Conservation (phyloP, 2,329 filamentous ascomycete genomes). For the Amphichorda felina region DNA sequence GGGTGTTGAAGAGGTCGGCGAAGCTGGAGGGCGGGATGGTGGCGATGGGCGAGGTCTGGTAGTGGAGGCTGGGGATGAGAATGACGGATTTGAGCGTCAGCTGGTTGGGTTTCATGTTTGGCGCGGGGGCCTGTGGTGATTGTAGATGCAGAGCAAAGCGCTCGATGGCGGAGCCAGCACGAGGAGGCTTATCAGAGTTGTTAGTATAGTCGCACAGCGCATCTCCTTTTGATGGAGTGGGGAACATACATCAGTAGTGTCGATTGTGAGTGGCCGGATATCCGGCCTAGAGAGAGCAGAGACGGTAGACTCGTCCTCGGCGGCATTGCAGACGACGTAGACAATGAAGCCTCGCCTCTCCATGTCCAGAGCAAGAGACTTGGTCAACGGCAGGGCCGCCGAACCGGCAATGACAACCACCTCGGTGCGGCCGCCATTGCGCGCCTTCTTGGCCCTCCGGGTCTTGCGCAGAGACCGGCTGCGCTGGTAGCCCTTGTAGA, state of each 20-base stretch:
- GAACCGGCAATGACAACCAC: slow-evolving; percentile 85
- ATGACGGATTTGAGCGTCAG: slow-evolving; percentile 70
- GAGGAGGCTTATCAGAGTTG: slow-evolving; percentile 41
- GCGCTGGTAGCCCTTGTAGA: slow-evolving; percentile 37
- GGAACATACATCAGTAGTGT: slow-evolving; percentile 62
- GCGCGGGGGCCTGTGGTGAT: slow-evolving; percentile 62
- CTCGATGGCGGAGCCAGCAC: slow-evolving; percentile 56
- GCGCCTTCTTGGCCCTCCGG: slow-evolving; percentile 65
- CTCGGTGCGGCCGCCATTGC: slow-evolving; percentile 76
- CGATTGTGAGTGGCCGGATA: slow-evolving; percentile 69
- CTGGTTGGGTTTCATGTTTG: slow-evolving; percentile 63
- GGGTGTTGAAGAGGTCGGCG: slow-evolving; percentile 84
- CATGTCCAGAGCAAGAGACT: slow-evolving; percentile 72
- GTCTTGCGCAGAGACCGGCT: slow-evolving; percentile 50
- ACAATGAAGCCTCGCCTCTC: slow-evolving; percentile 89
- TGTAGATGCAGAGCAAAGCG: slow-evolving; percentile 62
- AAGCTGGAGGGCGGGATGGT: slow-evolving; percentile 75
- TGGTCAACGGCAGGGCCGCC: slow-evolving; percentile 70
- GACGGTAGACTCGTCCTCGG: slow-evolving; percentile 74
- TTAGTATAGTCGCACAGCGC: not conserved
- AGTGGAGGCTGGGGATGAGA: slow-evolving; percentile 70
- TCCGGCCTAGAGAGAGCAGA: slow-evolving; percentile 68
- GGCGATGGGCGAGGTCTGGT: slow-evolving; percentile 73
- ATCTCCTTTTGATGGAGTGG: not conserved
- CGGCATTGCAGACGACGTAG: slow-evolving; percentile 76